phyloP scores from a whole-genome alignment of 768 basidiomycete genomes.

The Lactarius vividus region DNA sequence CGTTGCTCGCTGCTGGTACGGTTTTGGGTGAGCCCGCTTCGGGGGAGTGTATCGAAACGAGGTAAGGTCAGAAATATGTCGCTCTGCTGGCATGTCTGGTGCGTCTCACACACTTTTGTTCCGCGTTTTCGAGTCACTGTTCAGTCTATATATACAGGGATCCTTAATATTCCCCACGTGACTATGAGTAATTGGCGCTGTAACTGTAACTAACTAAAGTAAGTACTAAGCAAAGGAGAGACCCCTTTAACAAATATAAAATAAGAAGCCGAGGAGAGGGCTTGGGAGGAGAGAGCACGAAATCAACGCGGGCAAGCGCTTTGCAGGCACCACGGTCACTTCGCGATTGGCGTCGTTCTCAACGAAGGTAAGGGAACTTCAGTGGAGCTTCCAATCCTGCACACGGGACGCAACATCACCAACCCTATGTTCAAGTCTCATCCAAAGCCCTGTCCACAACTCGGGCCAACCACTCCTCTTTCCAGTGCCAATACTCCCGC shows the following conservation, averaged over 20 bases:
- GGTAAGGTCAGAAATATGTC: conserved; percentile 3
- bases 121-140: not conserved
- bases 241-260: no score
- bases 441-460: not conserved
- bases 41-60: conserved; percentile 14
- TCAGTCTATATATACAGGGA: no score
- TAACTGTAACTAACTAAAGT: no score
- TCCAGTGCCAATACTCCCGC: conserved; percentile 5
- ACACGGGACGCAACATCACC: no score
- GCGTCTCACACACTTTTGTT: not conserved
- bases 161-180: not conserved
- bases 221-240: no score
- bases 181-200: not conserved
- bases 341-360: not conserved
- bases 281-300: not conserved
- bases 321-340: not conserved
- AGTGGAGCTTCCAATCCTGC: not conserved
- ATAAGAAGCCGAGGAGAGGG: not conserved
- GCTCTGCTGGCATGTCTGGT: conserved; percentile 17
- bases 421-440: not conserved
- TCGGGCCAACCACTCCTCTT: conserved; percentile 12
- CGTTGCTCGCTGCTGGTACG: not conserved
- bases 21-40: not conserved
- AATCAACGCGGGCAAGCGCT: not conserved
- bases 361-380: not conserved